Evolutionary conservation across 495 filamentous ascomycete genomes (phyloP), one percentile per base, ranked within the genome.

Genomic region (Neurospora sp.): DNA sequence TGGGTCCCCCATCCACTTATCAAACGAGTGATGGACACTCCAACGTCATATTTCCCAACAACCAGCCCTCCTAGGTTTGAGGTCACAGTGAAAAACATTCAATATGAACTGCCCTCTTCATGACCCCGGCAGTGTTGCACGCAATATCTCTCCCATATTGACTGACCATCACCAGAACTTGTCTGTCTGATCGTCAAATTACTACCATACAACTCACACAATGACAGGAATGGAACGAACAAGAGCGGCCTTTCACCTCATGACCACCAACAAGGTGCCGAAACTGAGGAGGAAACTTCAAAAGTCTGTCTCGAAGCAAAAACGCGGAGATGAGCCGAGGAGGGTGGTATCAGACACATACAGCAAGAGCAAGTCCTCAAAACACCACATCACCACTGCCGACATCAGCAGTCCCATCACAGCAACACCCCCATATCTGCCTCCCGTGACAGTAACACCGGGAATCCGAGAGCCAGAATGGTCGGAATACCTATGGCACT

Each of bases 241-340:
- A n/a, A 80, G 78, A 42, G 73, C 71, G 35, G 69, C 74, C 74
- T 73, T 75, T 7, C 75, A 76, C 31, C 72, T 74, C 6, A 68
- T 72, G 8, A 48, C 73, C 48, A 73, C 71, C 69, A 79, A 77
- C 75, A 59, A 74, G 61, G 76, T 73, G 22, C 80, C 78, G 61
- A 83, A 77, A 44, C 78, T 81, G 71, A 82, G 82, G 71, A 80
- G 75, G 72, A 85, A 82, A 74, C 80, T 84, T 59, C 83, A 83
- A 71, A 86, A 85, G 69, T 75, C 74, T 40, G 72, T 79, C 61
- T 69, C 75, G 31, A 83, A 79, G 73, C 78, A 77, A 68, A 78
- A 76, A 76, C 79, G 68, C 77, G 69, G 74, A 72, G 72, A 68
- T 48, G 18, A 61, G 5, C 11, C 66, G 16, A 74, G 69, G 71